Conservation (phyloP, 768 basidiomycete species). For the Hypsizygus marmoreus region DNA sequence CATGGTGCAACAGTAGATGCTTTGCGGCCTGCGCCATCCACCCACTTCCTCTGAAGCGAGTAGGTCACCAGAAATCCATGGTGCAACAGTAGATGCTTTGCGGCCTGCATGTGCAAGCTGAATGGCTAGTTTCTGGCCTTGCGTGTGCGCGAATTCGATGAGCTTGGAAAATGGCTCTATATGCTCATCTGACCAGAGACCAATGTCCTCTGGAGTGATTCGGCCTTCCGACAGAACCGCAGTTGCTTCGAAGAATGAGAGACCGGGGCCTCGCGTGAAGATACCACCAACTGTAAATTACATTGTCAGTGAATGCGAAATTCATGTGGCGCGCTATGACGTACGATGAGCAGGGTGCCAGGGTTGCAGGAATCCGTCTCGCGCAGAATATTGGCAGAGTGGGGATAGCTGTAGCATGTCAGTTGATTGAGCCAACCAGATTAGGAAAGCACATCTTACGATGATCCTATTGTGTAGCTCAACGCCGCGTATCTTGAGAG, state of each 20-base stretch:
- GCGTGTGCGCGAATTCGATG: conserved; percentile 72
- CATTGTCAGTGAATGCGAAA: conserved; percentile 14
- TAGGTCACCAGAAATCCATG: conserved; percentile 51
- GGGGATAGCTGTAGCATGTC: conserved; percentile 60
- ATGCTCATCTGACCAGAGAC: conserved; percentile 67
- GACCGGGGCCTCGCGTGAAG: conserved; percentile 53
- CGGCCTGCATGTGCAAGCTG: conserved; percentile 79
- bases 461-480: conserved; percentile 59
- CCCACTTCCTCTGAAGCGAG: conserved; percentile 37
- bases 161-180: conserved; percentile 46
- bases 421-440: background rate
- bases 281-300: conserved; percentile 49
- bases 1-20: conserved; percentile 66
- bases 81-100: conserved; percentile 66
- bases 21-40: conserved; percentile 76
- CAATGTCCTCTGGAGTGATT: conserved; percentile 67
- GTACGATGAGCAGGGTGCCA: conserved; percentile 68
- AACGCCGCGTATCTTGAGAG: conserved; percentile 53
- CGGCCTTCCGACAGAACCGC: conserved; percentile 61
- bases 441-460: conserved; percentile 24
- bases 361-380: conserved; percentile 50
- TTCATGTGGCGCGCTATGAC: conserved; percentile 29
- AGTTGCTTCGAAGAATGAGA: conserved; percentile 67
- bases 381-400: conserved; percentile 60
- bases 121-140: conserved; percentile 68